phyloP scores from a whole-genome alignment of 805 yeast species.

The Torulaspora quercuum region DNA sequence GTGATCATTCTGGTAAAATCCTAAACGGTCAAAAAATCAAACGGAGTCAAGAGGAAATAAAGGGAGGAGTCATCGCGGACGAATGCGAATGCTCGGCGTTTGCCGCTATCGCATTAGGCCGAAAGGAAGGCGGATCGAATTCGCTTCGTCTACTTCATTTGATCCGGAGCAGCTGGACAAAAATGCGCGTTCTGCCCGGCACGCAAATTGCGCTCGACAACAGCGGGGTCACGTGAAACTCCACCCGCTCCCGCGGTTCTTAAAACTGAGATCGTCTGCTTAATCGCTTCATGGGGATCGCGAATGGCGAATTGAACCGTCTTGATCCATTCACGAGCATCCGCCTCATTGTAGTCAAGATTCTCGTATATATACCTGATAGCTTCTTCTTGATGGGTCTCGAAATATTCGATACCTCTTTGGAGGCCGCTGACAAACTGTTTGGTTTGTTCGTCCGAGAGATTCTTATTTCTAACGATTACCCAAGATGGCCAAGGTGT shows the following conservation, averaged over 20 bases:
- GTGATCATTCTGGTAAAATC: too few relatives aligned
- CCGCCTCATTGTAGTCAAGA: slow-evolving; percentile 72
- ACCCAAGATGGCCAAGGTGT: slow-evolving; percentile 99
- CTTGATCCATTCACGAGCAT: slow-evolving; percentile 76
- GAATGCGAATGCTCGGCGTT: too few relatives aligned
- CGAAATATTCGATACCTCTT: slow-evolving; percentile 67
- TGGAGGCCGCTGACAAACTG: slow-evolving; percentile 54
- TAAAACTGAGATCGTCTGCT: slow-evolving; percentile 55
- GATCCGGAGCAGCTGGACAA: too few relatives aligned
- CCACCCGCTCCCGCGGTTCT: slow-evolving; percentile 57
- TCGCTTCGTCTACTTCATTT: too few relatives aligned
- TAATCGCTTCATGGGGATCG: slow-evolving; percentile 44
- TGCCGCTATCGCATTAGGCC: too few relatives aligned
- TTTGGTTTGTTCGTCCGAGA: slow-evolving; percentile 35
- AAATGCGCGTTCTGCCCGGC: too few relatives aligned
- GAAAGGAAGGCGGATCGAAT: too few relatives aligned
- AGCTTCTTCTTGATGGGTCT: slow-evolving; percentile 58
- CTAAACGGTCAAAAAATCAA: too few relatives aligned
- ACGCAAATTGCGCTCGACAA: too few relatives aligned
- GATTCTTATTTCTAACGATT: slow-evolving; percentile 49
- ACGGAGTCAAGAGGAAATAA: too few relatives aligned
- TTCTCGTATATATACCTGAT: slow-evolving; percentile 58
- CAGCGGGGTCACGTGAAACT: too few relatives aligned
- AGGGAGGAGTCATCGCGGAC: too few relatives aligned
- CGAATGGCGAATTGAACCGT: slow-evolving; percentile 61